Base-by-base conservation (phyloP, 2,329 filamentous ascomycete species). In the Aspergillus uvarum region DNA sequence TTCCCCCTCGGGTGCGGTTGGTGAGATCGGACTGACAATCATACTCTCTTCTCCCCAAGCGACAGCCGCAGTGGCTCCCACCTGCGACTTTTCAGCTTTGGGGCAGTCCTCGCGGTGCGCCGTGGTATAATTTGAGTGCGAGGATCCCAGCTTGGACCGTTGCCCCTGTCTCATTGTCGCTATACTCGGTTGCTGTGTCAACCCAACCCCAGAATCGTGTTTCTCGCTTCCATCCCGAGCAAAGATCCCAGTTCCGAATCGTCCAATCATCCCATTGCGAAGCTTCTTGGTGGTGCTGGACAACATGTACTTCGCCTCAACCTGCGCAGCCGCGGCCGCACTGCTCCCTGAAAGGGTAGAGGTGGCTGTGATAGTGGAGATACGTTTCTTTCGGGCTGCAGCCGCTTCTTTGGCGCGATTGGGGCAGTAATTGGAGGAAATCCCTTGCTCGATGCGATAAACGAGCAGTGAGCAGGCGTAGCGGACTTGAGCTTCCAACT, bases 401-500 rank as follows among this genome's bases (percentile, higher is more conserved):
- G 32, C 32, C 11, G 14, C 32, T 2, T 7, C 38, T 44, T 19
- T 44, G 38, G 38, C 38, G 14, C 38, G 38, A 19, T 44, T 19
- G 5, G 38, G 38, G 38, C 14, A 44, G 38, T 44, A 44, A 8
- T 19, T 52, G 10, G 59, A 51, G 14, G 59, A 56, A 26, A 64
- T 54, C 6, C 66, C 70, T 54, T 65, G 68, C 47, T 72, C 70
- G 59, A 72, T 72, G 51, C 71, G 70, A 54, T 67, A 68, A 16
- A 63, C 58, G 24, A 71, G 73, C 54, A 72, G 66, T 22, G 67
- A 68, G 58, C 77, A 79, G 16, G 75, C 65, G 51, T 73, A 66
- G 59, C 72, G 70, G 35, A 79, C 59, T 49, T 77, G 68, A 2
- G 63, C 68, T 56, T 77, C 75, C 4, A 77, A 52, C 22, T 73